These are phyloP conservation scores for Neopestalotiopsis sp. DNA, from an alignment of 2,329 filamentous ascomycete species.

Conservation along the genomic window DNA sequence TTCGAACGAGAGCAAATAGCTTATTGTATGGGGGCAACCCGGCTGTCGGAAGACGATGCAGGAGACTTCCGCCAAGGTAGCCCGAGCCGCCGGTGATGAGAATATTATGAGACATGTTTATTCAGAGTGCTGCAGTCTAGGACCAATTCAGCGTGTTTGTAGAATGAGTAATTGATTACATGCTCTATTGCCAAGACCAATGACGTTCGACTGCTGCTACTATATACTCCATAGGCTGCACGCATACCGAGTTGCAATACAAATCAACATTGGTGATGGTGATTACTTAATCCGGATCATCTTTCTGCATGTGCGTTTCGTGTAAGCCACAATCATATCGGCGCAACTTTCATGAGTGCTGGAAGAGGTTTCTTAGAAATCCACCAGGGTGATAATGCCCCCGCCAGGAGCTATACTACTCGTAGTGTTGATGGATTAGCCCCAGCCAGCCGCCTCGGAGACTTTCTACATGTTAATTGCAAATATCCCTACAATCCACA, in stretches of 20 bases:
- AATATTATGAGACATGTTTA: slow-evolving; percentile 41
- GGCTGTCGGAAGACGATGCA: slow-evolving; percentile 43
- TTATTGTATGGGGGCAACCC: slow-evolving; percentile 47
- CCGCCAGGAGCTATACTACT: neutral
- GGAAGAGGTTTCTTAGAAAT: neutral
- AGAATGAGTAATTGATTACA: neutral
- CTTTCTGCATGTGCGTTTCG: neutral
- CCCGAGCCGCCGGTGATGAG: slow-evolving; percentile 58
- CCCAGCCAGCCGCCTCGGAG: neutral
- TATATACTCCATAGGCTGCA: neutral
- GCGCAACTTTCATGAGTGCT: neutral
- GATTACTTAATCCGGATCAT: neutral
- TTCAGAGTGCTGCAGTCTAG: neutral
- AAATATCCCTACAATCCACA: neutral
- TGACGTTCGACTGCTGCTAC: neutral
- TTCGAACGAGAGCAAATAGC: slow-evolving; percentile 54
- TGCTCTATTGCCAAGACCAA: neutral
- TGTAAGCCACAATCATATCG: neutral
- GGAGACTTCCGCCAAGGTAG: slow-evolving; percentile 57
- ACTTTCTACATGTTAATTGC: neutral
- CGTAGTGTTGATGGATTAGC: neutral
- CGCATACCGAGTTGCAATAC: neutral
- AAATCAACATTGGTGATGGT: neutral
- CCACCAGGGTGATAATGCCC: neutral
- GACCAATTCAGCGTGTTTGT: neutral